Percentiles rank a stretch among this genome's conserved stretches.
phyloP scores from a whole-genome alignment of 768 basidiomycete genomes.

The Pleurotus sapidus region DNA sequence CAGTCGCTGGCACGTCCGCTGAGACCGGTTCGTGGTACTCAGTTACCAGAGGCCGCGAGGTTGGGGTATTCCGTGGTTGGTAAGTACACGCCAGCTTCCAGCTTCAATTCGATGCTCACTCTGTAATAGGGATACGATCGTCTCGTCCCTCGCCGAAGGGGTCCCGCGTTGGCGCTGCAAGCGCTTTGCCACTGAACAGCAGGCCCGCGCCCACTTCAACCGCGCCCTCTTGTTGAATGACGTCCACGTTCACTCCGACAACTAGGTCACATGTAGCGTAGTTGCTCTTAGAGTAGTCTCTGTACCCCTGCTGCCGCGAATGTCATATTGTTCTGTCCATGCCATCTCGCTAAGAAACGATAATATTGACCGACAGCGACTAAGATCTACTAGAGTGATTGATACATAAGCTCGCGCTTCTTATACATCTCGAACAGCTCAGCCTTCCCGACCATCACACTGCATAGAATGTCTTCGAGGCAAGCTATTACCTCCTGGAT shows the following conservation, averaged over 20 bases:
- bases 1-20: background rate
- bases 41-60: background rate
- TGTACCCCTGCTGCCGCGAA: background rate
- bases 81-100: background rate
- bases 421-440: background rate
- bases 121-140: background rate
- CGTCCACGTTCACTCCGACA: background rate
- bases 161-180: background rate
- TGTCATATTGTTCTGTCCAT: background rate
- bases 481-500: background rate
- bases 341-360: background rate
- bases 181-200: background rate
- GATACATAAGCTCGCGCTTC: background rate
- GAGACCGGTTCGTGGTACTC: background rate
- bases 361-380: background rate
- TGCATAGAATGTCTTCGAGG: slow-evolving; percentile 6
- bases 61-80: background rate
- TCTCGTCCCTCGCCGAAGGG: background rate
- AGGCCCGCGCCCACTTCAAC: background rate
- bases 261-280: background rate
- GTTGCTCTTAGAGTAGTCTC: background rate
- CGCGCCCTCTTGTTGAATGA: background rate
- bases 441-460: background rate
- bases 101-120: background rate
- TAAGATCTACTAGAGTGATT: background rate